Evolutionary conservation across 345 rosid species (phyloP).

Genomic region (Rhizophora mangle): DNA sequence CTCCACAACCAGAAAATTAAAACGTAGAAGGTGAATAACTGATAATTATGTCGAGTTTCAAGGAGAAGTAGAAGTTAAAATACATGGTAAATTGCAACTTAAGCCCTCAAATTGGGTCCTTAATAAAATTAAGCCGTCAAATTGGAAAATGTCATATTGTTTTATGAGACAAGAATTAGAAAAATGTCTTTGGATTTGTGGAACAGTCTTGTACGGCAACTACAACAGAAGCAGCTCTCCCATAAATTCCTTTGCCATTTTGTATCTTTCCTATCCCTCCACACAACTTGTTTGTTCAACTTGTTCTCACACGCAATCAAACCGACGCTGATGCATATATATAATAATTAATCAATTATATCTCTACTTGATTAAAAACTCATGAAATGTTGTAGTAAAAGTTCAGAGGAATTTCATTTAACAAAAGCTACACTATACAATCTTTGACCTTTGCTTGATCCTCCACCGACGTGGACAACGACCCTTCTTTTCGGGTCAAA

Average conservation of each 20-base stretch:
- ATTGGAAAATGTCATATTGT: background rate
- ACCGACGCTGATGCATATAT: background rate
- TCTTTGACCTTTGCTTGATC: constrained; percentile 25
- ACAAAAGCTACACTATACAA: background rate
- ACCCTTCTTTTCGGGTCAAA: constrained; percentile 36
- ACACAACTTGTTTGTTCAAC: constrained; percentile 15
- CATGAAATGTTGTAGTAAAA: background rate
- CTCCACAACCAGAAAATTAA: too few species aligned
- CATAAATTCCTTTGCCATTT: constrained; percentile 6
- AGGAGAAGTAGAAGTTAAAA: too few species aligned
- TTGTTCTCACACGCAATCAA: constrained; percentile 20
- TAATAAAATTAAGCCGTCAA: too few species aligned
- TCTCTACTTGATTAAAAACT: background rate
- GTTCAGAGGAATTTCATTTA: background rate
- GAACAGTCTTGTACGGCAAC: constrained; percentile 31
- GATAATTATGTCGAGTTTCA: too few species aligned
- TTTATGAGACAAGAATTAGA: background rate
- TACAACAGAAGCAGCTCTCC: background rate
- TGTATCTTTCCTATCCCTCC: constrained; percentile 20
- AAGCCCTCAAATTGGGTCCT: too few species aligned
- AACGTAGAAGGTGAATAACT: too few species aligned
- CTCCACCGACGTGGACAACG: constrained; percentile 30
- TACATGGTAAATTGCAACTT: too few species aligned
- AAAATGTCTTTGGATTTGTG: constrained; percentile 4
- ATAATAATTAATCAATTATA: background rate